Evolutionary conservation across 2,329 filamentous ascomycete genomes (phyloP).

Genomic region (Hymenoscyphus repandus): DNA sequence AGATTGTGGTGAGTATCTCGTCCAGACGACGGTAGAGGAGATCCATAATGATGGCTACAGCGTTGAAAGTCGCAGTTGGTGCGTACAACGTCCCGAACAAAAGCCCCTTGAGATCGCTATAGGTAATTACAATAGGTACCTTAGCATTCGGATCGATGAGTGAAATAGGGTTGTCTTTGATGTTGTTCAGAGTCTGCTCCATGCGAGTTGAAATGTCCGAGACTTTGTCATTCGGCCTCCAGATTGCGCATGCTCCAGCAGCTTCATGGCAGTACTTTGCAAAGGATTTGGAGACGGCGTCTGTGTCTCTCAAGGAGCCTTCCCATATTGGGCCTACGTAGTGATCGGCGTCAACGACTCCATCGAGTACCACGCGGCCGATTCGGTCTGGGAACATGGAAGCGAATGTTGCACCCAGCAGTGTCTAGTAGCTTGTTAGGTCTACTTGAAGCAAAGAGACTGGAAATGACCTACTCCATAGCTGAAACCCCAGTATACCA

Average conservation of each 20-base stretch:
- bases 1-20: conserved; percentile 28
- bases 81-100: conserved; percentile 27
- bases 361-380: conserved; percentile 34
- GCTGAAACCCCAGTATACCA: conserved; percentile 45
- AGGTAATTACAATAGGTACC: conserved; percentile 22
- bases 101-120: conserved; percentile 25
- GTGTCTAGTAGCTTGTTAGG: neutral
- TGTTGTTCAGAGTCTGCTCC: conserved; percentile 33
- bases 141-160: conserved; percentile 14
- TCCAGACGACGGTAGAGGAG: conserved; percentile 35
- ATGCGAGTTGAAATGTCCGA: conserved; percentile 18
- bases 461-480: conserved; percentile 33
- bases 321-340: conserved; percentile 36
- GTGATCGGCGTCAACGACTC: conserved; percentile 22
- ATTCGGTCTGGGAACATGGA: conserved; percentile 38
- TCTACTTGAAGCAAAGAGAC: too few species aligned
- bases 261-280: conserved; percentile 31
- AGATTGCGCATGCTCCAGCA: conserved; percentile 17
- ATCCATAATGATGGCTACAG: conserved; percentile 22
- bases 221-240: conserved; percentile 7
- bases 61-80: conserved; percentile 23
- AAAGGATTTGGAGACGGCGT: conserved; percentile 22
- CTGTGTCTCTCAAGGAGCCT: conserved; percentile 27
- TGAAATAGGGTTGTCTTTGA: conserved; percentile 33
- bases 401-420: conserved; percentile 35